phyloP scores from a whole-genome alignment of 1,284 basidiomycete genomes.

The Phylloboletellus chloephorus region DNA sequence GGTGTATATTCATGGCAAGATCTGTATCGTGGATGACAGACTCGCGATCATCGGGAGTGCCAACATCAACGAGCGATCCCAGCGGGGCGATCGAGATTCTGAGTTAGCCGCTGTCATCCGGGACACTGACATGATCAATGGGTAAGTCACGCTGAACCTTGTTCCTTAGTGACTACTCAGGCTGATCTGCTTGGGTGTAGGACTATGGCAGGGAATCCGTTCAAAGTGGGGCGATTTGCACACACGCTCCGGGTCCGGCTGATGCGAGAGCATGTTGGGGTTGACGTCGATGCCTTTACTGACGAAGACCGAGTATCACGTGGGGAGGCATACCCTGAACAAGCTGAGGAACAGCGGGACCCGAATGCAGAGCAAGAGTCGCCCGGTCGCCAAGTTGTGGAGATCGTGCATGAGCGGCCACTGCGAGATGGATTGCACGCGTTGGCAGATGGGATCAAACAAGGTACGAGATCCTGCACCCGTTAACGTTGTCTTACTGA shows the following conservation, averaged over 20 bases:
- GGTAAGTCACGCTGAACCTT: slow-evolving; percentile 42
- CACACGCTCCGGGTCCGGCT: slow-evolving; percentile 90
- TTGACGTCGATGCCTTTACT: slow-evolving; percentile 89
- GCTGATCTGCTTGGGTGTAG: slow-evolving; percentile 36
- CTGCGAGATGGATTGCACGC: slow-evolving; percentile 35
- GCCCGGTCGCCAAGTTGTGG: slow-evolving; percentile 41
- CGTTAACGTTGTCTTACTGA: slow-evolving; percentile 3
- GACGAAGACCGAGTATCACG: slow-evolving; percentile 67
- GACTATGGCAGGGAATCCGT: slow-evolving; percentile 91
- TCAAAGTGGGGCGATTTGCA: slow-evolving; percentile 94
- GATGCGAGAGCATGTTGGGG: slow-evolving; percentile 95
- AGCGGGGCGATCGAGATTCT: slow-evolving; percentile 94
- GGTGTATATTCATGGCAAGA: slow-evolving; percentile 81
- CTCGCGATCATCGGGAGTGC: slow-evolving; percentile 98
- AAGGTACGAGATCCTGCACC: slow-evolving; percentile 40
- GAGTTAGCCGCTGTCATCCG: slow-evolving; percentile 90
- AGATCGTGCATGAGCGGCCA: slow-evolving; percentile 35
- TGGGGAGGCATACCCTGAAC: slow-evolving; percentile 48
- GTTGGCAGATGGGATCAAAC: slow-evolving; percentile 37
- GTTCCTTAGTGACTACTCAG: not conserved
- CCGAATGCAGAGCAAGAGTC: slow-evolving; percentile 69
- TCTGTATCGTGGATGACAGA: slow-evolving; percentile 94
- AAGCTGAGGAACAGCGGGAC: slow-evolving; percentile 69
- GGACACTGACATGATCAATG: slow-evolving; percentile 94
- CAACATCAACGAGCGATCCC: slow-evolving; percentile 97